Conservation (phyloP, 352 stramenopile species). For the Phytophthora hibernalis region DNA sequence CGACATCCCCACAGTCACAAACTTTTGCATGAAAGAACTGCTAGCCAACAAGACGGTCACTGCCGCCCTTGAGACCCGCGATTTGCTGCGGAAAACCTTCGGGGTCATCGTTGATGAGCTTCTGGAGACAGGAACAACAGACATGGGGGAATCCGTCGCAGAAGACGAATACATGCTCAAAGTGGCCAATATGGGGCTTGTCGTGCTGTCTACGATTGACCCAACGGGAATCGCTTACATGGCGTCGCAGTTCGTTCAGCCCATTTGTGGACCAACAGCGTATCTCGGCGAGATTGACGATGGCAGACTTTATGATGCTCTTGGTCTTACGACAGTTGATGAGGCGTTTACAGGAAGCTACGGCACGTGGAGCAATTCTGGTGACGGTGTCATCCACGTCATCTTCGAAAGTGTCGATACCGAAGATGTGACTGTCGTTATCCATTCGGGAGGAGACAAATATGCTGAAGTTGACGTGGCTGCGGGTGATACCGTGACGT, state of each 20-base stretch:
- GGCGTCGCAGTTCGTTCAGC: constrained; percentile 45
- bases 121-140: constrained; percentile 20
- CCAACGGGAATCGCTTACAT: constrained; percentile 47
- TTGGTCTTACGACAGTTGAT: constrained; percentile 28
- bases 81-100: constrained; percentile 33
- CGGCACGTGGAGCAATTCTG: constrained; percentile 36
- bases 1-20: constrained; percentile 27
- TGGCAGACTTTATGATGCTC: constrained; percentile 26
- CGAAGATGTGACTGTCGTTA: constrained; percentile 28
- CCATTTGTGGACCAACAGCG: constrained; percentile 39
- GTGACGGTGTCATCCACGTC: constrained; percentile 34
- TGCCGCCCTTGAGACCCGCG: constrained; percentile 24
- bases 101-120: constrained; percentile 28
- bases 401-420: constrained; percentile 31
- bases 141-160: constrained; percentile 26
- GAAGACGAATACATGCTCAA: constrained; percentile 45
- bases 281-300: constrained; percentile 44
- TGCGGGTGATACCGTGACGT: constrained; percentile 25
- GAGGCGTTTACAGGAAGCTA: constrained; percentile 37
- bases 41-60: constrained; percentile 16
- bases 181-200: constrained; percentile 39
- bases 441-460: constrained; percentile 31
- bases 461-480: constrained; percentile 25
- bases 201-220: constrained; percentile 43
- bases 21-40: constrained; percentile 29